Evolutionary conservation across 2,329 filamentous ascomycete species (phyloP), one percentile per base, ranked within the genome.

Genomic region (Aspergillus jensenii): DNA sequence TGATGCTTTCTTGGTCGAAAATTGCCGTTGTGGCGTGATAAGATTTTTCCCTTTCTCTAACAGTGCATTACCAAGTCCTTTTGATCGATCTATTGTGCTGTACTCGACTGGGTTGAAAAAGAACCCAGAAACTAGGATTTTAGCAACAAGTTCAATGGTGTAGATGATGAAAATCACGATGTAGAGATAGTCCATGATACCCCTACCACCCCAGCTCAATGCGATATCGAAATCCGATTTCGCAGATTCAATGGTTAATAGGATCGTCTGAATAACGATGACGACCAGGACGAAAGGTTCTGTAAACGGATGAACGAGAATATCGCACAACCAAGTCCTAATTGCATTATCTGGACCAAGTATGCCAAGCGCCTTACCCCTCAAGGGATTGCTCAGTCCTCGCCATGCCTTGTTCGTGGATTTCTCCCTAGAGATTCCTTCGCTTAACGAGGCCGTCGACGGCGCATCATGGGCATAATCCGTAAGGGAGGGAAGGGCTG

Each of bases 51-150:
- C 90, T 74, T 93, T 93, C 60, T 90, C 87, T 43, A 86, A 79
- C 19, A 97, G 79, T 11, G 89, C 90, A 62, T 88, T 87, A 52
- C 85, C 86, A 8, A 96, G 76, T 11, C 92, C 90, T 33, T 88
- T 81, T 63, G 88, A 85, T 53, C 90, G 85, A 73, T 96, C 90
- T 61, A 96, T 90, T 5, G 92, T 96, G 74, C 91, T 96, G 74
- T 97, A 97, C 71, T 97, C 93, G 8, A 86, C 80, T 2, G 95
- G 90, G 70, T 99, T 99, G 64, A 96, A 80, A 33, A 99, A 82
- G 66, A 99, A 90, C 0, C 95, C 96, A 0, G 95, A 99, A 0
- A 99, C 96, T 59, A 99, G 88, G 43, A 93, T 88, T 55, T 93
- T 89, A 60, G 90, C 87, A 55, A 89, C 79, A 37, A 96, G 83